Conservation (phyloP, 192 early-diverging fungal species). For the Coemansia javaensis region DNA sequence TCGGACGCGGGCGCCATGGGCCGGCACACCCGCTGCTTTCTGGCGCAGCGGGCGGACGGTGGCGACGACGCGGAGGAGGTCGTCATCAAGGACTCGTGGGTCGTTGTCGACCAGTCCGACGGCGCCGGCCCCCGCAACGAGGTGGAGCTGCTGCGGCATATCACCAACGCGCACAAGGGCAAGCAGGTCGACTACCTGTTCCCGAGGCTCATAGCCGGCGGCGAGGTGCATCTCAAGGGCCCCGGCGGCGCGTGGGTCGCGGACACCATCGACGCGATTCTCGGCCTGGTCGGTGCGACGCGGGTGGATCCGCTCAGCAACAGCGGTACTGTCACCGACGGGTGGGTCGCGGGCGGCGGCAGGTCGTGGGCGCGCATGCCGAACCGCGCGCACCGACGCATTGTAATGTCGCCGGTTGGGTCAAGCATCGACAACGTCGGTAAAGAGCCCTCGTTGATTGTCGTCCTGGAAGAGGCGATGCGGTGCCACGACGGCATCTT, state of each 20-base stretch:
- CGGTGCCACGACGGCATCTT: slow-evolving; percentile 9
- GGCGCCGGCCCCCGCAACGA: not conserved
- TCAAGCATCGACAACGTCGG: not conserved
- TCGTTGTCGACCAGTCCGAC: not conserved
- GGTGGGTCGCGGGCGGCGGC: not conserved
- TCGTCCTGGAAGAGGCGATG: slow-evolving; percentile 24
- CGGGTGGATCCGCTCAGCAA: not conserved
- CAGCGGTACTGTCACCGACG: too few species aligned
- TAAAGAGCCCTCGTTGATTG: slow-evolving; percentile 3
- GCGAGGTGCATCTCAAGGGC: not conserved
- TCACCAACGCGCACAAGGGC: not conserved
- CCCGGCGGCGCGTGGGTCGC: not conserved
- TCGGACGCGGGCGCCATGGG: slow-evolving; percentile 1
- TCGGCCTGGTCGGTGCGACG: not conserved
- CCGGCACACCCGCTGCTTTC: slow-evolving; percentile 10
- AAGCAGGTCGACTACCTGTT: not conserved
- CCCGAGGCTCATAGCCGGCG: not conserved
- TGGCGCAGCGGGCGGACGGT: slow-evolving; percentile 1
- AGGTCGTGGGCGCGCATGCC: not conserved
- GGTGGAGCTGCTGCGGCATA: not conserved
- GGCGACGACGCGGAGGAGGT: not conserved
- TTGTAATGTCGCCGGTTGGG: slow-evolving; percentile 13
- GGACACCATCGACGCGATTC: slow-evolving; percentile 1
- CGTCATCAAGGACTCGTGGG: slow-evolving; percentile 15
- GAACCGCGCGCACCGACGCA: slow-evolving; percentile 6